A percentile compares a stretch with the other conserved stretches of the same genome.
phyloP scores from a whole-genome alignment of 2,329 filamentous ascomycete species.

The Colletotrichum musae region DNA sequence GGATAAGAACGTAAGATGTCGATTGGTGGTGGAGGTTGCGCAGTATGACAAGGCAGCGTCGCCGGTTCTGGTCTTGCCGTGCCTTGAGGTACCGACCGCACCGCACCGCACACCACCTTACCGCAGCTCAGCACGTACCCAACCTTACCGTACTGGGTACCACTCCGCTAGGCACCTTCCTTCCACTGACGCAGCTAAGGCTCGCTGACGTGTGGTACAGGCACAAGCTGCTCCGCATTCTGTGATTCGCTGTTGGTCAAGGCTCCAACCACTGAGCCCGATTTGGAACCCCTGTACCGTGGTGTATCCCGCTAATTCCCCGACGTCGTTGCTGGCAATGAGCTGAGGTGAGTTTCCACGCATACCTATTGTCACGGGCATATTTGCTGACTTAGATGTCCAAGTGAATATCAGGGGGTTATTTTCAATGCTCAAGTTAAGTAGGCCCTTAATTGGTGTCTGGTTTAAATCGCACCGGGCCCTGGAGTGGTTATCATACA shows the following conservation, averaged over 20 bases:
- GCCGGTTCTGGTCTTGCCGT: constrained; percentile 28
- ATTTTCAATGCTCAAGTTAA: not conserved
- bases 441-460: constrained; percentile 17
- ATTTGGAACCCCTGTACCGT: constrained; percentile 5
- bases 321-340: constrained; percentile 1
- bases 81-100: not conserved
- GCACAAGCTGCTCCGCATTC: constrained; percentile 30
- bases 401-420: too few species aligned
- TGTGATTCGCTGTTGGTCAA: constrained; percentile 34
- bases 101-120: too few species aligned
- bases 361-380: too few species aligned
- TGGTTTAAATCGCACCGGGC: constrained; percentile 28
- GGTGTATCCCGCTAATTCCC: not conserved
- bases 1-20: constrained; percentile 20
- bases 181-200: not conserved
- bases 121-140: too few species aligned
- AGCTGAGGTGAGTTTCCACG: not conserved
- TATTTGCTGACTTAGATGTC: too few species aligned
- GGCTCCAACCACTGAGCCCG: constrained; percentile 33
- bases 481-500: constrained; percentile 21
- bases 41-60: constrained; percentile 29
- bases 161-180: too few species aligned
- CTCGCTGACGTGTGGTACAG: constrained; percentile 15
- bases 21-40: constrained; percentile 32
- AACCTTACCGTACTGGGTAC: too few species aligned